phyloP scores from a whole-genome alignment of 2,329 filamentous ascomycete genomes.

The Pseudogymnoascus sp. region DNA sequence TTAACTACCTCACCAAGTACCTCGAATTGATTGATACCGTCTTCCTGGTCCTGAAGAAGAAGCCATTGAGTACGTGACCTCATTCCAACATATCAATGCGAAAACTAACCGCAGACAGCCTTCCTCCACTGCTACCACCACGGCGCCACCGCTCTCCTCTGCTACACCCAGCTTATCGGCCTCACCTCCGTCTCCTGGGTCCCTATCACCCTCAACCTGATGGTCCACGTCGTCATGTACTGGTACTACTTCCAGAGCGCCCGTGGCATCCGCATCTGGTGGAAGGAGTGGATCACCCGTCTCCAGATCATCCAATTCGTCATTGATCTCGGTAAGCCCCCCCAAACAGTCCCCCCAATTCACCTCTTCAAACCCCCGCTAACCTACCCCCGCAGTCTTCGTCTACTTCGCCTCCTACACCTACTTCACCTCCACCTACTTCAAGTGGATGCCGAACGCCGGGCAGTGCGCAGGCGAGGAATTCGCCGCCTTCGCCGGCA shows the following conservation, averaged over 20 bases:
- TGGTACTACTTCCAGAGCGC: slow-evolving; percentile 99
- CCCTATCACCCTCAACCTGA: slow-evolving; percentile 82
- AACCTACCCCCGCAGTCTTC: slow-evolving; percentile 59
- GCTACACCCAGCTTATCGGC: slow-evolving; percentile 94
- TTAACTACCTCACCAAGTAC: slow-evolving; percentile 98
- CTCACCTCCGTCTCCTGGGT: slow-evolving; percentile 93
- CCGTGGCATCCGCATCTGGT: slow-evolving; percentile 92
- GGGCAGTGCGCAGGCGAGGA: slow-evolving; percentile 92
- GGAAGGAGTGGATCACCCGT: slow-evolving; percentile 99
- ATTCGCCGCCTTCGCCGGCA: slow-evolving; percentile 88
- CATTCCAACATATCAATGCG: not conserved
- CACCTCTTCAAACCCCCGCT: slow-evolving; percentile 15
- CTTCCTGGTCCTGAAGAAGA: slow-evolving; percentile 99
- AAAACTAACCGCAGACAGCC: slow-evolving; percentile 35
- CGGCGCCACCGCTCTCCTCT: slow-evolving; percentile 89
- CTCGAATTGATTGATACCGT: slow-evolving; percentile 90
- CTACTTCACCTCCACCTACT: slow-evolving; percentile 92
- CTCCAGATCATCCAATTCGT: slow-evolving; percentile 96
- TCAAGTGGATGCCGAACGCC: slow-evolving; percentile 69
- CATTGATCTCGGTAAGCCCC: slow-evolving; percentile 76
- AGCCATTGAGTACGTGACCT: slow-evolving; percentile 66
- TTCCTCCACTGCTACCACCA: slow-evolving; percentile 99
- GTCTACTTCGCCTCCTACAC: slow-evolving; percentile 99
- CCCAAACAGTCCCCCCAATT: not conserved
- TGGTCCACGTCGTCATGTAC: slow-evolving; percentile 98